Conservation (phyloP, 352 stramenopile species). For the Globisporangium parvum region DNA sequence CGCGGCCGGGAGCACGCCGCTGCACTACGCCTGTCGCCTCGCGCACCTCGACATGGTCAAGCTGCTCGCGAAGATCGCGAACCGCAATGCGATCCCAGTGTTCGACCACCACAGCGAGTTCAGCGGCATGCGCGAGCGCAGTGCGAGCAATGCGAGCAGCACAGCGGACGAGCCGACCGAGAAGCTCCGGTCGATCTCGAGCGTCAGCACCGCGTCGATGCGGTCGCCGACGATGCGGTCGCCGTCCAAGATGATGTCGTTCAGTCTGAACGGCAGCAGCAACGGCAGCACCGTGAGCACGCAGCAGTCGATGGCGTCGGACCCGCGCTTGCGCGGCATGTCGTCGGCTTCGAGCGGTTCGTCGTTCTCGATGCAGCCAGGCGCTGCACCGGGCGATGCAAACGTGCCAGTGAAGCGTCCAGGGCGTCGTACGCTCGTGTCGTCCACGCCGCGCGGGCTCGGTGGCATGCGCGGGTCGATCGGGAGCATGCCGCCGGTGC, state of each 20-base stretch:
- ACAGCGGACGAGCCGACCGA: slow-evolving; percentile 33
- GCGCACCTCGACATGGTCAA: slow-evolving; percentile 84
- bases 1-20: slow-evolving; percentile 65
- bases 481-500: slow-evolving; percentile 36
- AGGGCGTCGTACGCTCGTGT: slow-evolving; percentile 60
- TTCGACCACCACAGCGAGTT: slow-evolving; percentile 31
- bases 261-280: slow-evolving; percentile 4
- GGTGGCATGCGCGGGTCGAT: slow-evolving; percentile 32
- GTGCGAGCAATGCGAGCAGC: slow-evolving; percentile 62
- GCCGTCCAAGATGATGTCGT: slow-evolving; percentile 20
- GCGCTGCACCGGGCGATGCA: slow-evolving; percentile 45
- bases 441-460: slow-evolving; percentile 34
- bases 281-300: slow-evolving; percentile 4
- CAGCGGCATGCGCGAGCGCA: slow-evolving; percentile 39
- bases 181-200: slow-evolving; percentile 63
- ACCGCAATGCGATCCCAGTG: slow-evolving; percentile 65
- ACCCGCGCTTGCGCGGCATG: slow-evolving; percentile 30
- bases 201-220: slow-evolving; percentile 31
- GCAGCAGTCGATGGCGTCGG: slow-evolving; percentile 10
- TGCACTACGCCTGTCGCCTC: slow-evolving; percentile 77
- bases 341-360: slow-evolving; percentile 21
- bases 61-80: slow-evolving; percentile 76
- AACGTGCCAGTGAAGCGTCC: slow-evolving; percentile 26
- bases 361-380: slow-evolving; percentile 58
- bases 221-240: slow-evolving; percentile 52